Evolutionary conservation across 2,329 filamentous ascomycete species (phyloP).

Genomic region (Aspergillus intermedius): DNA sequence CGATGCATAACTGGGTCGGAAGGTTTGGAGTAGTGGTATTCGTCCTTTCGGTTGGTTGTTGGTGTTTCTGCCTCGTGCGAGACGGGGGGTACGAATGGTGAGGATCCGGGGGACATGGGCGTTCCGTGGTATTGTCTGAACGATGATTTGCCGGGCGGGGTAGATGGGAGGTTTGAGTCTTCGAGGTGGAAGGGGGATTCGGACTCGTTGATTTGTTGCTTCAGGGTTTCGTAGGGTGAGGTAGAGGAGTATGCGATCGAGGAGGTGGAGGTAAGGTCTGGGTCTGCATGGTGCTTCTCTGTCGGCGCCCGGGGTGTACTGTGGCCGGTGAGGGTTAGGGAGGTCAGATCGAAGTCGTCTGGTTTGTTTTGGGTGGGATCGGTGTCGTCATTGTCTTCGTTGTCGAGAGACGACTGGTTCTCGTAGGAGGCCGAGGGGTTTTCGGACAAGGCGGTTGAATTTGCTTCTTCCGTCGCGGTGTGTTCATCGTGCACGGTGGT

Average conservation of each 20-base stretch:
- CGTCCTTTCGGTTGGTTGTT: slow-evolving; percentile 24
- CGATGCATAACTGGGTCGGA: slow-evolving; percentile 77
- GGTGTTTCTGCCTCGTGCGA: slow-evolving; percentile 37
- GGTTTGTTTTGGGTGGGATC: slow-evolving; percentile 10
- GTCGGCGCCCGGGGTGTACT: slow-evolving; percentile 41
- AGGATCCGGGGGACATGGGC: slow-evolving; percentile 49
- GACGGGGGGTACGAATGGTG: slow-evolving; percentile 49
- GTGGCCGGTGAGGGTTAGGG: slow-evolving; percentile 38
- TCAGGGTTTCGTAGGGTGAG: slow-evolving; percentile 70
- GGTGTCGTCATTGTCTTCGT: background rate
- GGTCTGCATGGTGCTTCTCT: slow-evolving; percentile 16
- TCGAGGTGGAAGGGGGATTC: slow-evolving; percentile 30
- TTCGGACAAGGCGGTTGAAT: slow-evolving; percentile 38
- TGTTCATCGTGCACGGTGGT: slow-evolving; percentile 50
- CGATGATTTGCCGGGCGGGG: slow-evolving; percentile 28
- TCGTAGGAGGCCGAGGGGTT: slow-evolving; percentile 36
- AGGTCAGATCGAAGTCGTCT: slow-evolving; percentile 43
- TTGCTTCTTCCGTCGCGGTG: slow-evolving; percentile 25
- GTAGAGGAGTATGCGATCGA: slow-evolving; percentile 48
- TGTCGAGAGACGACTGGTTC: slow-evolving; percentile 28
- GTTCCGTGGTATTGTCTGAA: slow-evolving; percentile 38
- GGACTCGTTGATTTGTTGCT: slow-evolving; percentile 56
- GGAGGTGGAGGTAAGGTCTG: slow-evolving; percentile 35
- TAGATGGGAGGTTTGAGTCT: slow-evolving; percentile 27
- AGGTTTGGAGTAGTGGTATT: slow-evolving; percentile 28